Conservation (phyloP, 208 protist genomes). For the Lotmaria passim region DNA sequence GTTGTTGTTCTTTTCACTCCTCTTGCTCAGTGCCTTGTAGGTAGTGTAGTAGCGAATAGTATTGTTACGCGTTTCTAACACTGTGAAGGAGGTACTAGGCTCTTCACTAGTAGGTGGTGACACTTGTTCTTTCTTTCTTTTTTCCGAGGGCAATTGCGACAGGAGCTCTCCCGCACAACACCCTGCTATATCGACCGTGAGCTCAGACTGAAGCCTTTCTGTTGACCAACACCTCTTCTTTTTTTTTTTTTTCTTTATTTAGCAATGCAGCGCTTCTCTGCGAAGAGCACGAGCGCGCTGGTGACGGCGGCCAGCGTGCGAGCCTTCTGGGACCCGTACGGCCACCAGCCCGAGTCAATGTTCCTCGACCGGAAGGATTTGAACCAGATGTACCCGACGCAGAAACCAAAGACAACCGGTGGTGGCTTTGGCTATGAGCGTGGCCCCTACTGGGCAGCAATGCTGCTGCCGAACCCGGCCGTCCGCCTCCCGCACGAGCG, state of each 20-base stretch:
- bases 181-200: too few relatives aligned
- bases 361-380: slow-evolving; percentile 92
- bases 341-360: slow-evolving; percentile 89
- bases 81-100: too few relatives aligned
- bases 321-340: slow-evolving; percentile 86
- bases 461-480: slow-evolving; percentile 90
- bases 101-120: too few relatives aligned
- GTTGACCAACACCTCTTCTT: too few relatives aligned
- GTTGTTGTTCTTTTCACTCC: too few relatives aligned
- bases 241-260: slow-evolving; percentile 20
- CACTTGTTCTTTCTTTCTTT: too few relatives aligned
- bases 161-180: too few relatives aligned
- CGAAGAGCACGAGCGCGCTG: slow-evolving; percentile 27
- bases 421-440: slow-evolving; percentile 92
- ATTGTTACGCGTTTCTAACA: too few relatives aligned
- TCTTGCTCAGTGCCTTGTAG: too few relatives aligned
- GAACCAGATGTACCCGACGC: slow-evolving; percentile 90
- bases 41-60: too few relatives aligned
- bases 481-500: slow-evolving; percentile 89
- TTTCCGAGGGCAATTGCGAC: too few relatives aligned
- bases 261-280: slow-evolving; percentile 51
- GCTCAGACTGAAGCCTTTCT: too few relatives aligned
- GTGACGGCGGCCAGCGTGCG: slow-evolving; percentile 36
- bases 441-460: slow-evolving; percentile 86
- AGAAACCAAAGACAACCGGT: slow-evolving; percentile 87